phyloP scores from a whole-genome alignment of 805 yeast species.

The Saturnispora diversa region DNA sequence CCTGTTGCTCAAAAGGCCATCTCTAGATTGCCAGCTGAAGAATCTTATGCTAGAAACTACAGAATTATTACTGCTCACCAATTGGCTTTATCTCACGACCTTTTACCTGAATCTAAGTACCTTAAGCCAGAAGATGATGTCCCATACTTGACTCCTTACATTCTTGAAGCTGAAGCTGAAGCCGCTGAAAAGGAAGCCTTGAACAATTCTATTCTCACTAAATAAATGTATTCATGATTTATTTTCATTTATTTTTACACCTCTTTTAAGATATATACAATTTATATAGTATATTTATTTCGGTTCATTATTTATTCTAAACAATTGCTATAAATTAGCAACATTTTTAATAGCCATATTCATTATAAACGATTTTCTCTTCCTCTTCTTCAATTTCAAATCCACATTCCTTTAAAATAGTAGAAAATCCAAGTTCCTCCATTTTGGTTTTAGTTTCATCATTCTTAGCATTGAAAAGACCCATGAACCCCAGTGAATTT shows the following conservation, averaged over 20 bases:
- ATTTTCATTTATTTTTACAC: slow-evolving; percentile 1
- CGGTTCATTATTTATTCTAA: too few species aligned
- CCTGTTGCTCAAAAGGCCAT: slow-evolving; percentile 82
- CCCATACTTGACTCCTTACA: slow-evolving; percentile 78
- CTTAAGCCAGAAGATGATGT: slow-evolving; percentile 72
- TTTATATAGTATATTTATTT: too few species aligned
- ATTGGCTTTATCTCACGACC: slow-evolving; percentile 70
- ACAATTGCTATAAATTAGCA: neutral
- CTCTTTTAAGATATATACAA: neutral
- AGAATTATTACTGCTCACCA: slow-evolving; percentile 92
- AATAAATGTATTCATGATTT: slow-evolving; percentile 13
- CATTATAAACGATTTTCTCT: slow-evolving; percentile 43
- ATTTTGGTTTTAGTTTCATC: slow-evolving; percentile 45
- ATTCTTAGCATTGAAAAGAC: slow-evolving; percentile 69
- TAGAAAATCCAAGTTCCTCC: slow-evolving; percentile 37
- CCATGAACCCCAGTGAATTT: slow-evolving; percentile 75
- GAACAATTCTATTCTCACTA: slow-evolving; percentile 55
- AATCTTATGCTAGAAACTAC: slow-evolving; percentile 83
- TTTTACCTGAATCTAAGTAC: slow-evolving; percentile 75
- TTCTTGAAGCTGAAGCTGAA: slow-evolving; percentile 92
- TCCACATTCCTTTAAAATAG: slow-evolving; percentile 58
- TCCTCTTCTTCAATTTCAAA: slow-evolving; percentile 48
- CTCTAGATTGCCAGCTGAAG: slow-evolving; percentile 76
- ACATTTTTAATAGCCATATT: slow-evolving; percentile 42
- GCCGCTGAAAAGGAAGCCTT: slow-evolving; percentile 79